Conservation (phyloP, 352 stramenopile species). For the Bremia lactucae region DNA sequence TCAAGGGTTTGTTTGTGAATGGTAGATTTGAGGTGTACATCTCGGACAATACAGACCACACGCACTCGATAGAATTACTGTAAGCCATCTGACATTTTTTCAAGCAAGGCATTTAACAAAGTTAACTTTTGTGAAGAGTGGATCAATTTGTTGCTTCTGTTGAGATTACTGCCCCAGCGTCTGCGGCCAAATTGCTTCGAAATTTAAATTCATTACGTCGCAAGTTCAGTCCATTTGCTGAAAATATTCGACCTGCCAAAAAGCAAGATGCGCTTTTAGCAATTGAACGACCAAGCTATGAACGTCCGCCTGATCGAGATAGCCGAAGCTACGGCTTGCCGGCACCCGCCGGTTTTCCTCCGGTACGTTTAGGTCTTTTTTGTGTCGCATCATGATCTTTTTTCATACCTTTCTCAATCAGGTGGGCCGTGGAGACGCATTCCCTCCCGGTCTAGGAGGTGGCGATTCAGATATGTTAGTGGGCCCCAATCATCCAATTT, state of each 20-base stretch:
- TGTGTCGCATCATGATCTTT: background rate
- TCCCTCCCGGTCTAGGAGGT: slow-evolving; percentile 47
- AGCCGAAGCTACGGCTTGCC: slow-evolving; percentile 7
- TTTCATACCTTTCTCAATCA: too few relatives aligned
- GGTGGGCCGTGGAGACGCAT: slow-evolving; percentile 55
- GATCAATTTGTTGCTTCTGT: slow-evolving; percentile 23
- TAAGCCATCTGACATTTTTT: too few relatives aligned
- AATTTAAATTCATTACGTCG: slow-evolving; percentile 37
- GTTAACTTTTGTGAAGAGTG: slow-evolving; percentile 12
- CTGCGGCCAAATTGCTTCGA: slow-evolving; percentile 35
- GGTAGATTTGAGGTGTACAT: slow-evolving; percentile 75
- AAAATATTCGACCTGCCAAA: slow-evolving; percentile 39
- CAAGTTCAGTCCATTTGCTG: slow-evolving; percentile 43
- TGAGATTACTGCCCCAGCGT: slow-evolving; percentile 12
- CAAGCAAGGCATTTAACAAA: background rate
- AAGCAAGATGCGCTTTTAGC: too few relatives aligned
- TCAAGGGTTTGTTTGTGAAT: slow-evolving; percentile 59
- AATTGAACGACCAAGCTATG: slow-evolving; percentile 7
- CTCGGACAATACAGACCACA: slow-evolving; percentile 50
- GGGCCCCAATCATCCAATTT: slow-evolving; percentile 63
- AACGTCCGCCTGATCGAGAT: slow-evolving; percentile 8
- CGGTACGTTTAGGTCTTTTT: slow-evolving; percentile 9
- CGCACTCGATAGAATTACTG: slow-evolving; percentile 66
- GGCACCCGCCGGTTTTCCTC: slow-evolving; percentile 26
- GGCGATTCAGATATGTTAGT: slow-evolving; percentile 64